Evolutionary conservation across 1,284 basidiomycete genomes (phyloP), one percentile per base, ranked within the genome.

Genomic region (Paramarasmius palmivorus): DNA sequence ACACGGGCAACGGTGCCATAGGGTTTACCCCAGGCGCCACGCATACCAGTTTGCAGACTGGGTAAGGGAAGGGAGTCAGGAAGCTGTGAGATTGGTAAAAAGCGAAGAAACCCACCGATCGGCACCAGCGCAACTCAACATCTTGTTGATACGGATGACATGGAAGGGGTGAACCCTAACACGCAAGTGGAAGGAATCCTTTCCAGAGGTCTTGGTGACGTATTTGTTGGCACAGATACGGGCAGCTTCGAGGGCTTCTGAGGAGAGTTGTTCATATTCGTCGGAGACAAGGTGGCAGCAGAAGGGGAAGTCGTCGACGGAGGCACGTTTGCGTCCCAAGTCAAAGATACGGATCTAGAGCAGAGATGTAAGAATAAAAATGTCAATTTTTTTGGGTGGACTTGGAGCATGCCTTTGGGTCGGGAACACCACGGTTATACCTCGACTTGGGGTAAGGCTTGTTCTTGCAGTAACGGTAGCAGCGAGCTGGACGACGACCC

Each of bases 191-290:
- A 99, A 98, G 19, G 95, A 93, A 69, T 99, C 96, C 81, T 98
- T 98, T 71, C 96, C 96, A 50, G 92, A 88, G 22, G 92, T 95
- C 88, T 98, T 98, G 69, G 94, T 96, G 64, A 98, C 90, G 76
- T 98, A 98, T 81, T 98, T 98, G 92, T 98, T 98, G 75, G 94
- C 94, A 71, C 95, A 98, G 66, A 99, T 99, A 78, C 95, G 95
- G 54, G 95, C 95, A 41, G 96, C 96, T 79, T 99, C 96, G 57
- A 98, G 88, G 50, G 95, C 95, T 75, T 98, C 96, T 46, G 88
- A 91, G 34, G 93, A 96, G 54, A 98, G 84, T 72, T 99, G 95
- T 75, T 99, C 95, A 75, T 98, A 97, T 78, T 98, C 96, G 69
- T 98, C 95, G 55, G 95, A 98, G 59, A 98, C 96, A 57, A 98